Base-by-base conservation (phyloP, 257 asterid species). In the Scutellaria barbata region DNA sequence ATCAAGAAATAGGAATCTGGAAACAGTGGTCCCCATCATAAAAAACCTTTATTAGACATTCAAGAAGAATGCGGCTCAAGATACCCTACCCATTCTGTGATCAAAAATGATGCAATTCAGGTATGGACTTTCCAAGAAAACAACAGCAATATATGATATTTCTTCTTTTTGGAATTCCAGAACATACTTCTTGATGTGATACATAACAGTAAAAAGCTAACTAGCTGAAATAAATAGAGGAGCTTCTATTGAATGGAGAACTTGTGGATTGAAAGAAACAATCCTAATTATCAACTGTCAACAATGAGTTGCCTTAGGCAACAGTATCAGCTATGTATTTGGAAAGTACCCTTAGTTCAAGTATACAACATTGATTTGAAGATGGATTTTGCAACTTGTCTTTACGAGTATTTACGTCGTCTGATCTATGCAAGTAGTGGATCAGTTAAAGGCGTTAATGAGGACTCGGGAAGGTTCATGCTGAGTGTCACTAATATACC, bases 401-500 rank as follows among this genome's bases (percentile, higher is more conserved):
- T 30, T 50, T 22, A 9, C 8, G 33, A 8, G 43, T 43, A 41
- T 74, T 12, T 30, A 52, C 7, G 35, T 12, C 10, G 40, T 58
- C 35, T 57, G 12, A 39, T 55, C 78, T 87, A 90, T 47, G 87
- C 87, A 66, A 91, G 67, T n/a, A 89, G 80, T 5, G 91, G 87
- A 40, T 88, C 83, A 42, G 40, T 45, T 64, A 81, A 57, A 52
- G 84, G 85, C 37, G 18, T n/a, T 41, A 78, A 67, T 16, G 79
- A 60, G 35, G 82, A 79, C 0, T 81, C 81, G 4, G 82, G 88
- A 51, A 92, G 81, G 67, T 87, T 73, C 95, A 92, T 88, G 75
- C 75, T 82, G 61, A 84, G 89, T 37, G 96, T 90, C 56, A 88
- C 87, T 9, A 81, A 45, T 35, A 87, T 87, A 16, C 96, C 96